A percentile compares a stretch with the other conserved stretches of the same genome.
These are phyloP conservation scores for Colletotrichum sp. DNA, from an alignment of 2,329 filamentous ascomycete genomes.

Conservation along the genomic window DNA sequence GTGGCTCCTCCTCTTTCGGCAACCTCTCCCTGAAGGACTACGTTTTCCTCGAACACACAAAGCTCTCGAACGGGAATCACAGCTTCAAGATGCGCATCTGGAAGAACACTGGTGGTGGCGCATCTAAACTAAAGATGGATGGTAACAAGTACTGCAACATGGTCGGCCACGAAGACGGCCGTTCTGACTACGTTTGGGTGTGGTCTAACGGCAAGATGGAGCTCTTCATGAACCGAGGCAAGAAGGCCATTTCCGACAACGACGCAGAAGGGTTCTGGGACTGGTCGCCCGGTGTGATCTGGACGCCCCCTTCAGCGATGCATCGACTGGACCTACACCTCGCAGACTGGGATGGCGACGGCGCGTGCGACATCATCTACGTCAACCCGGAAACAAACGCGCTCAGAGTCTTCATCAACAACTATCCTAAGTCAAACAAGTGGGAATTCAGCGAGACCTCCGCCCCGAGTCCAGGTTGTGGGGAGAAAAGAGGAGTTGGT, in stretches of 20 bases:
- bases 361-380: slow-evolving; percentile 35
- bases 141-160: not conserved
- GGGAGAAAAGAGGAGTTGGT: not conserved
- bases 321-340: slow-evolving; percentile 36
- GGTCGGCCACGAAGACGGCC: not conserved
- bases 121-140: not conserved
- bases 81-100: not conserved
- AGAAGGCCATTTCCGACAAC: slow-evolving; percentile 11
- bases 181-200: not conserved
- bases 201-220: not conserved
- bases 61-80: not conserved
- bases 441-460: not conserved
- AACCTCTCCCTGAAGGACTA: not conserved
- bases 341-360: slow-evolving; percentile 41
- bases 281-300: not conserved
- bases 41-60: not conserved
- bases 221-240: slow-evolving; percentile 14
- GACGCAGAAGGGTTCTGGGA: not conserved
- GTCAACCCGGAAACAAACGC: not conserved
- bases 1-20: not conserved
- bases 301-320: not conserved
- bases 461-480: not conserved
- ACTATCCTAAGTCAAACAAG: not conserved
- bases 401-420: not conserved
- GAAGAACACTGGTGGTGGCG: not conserved